Base-by-base conservation (phyloP, 352 stramenopile genomes). In the Plasmopara muralis region DNA sequence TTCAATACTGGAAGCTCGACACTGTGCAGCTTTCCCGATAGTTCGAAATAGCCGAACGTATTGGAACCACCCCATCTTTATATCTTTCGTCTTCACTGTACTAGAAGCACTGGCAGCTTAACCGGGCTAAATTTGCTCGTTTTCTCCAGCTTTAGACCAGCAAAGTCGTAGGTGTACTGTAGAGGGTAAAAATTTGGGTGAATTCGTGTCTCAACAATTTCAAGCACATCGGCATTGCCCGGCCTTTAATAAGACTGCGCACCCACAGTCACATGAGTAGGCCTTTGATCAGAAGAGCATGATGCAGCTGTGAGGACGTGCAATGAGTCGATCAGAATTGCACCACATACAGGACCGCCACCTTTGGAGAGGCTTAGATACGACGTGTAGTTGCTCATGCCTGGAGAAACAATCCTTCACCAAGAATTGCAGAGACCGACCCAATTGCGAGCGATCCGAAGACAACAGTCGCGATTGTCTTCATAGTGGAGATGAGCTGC, bases 401-500 rank as follows among this genome's bases (percentile, higher is more conserved):
- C 7, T 12, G 31, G 46, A 1, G 66, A 62, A 33, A 74, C 60
- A 2, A 61, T 43, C 0, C 59, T 6, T 66, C 64, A 7, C 72
- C 64, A 9, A 83, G 35, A 15, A 83, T 50, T 18, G 47, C 34
- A 29, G 13, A n/a, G 44, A 49, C 43, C 29, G 43, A 49, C 4
- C 43, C 30, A 33, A 49, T 39, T 5, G 43, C 43, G 28, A 49
- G 4, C 2, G 43, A 49, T 6, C 43, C 43, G 10, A 49, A 15
- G 6, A 49, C 28, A 49, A 28, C 43, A 39, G 29, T 49, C n/a
- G 29, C 38, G n/a, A 49, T 40, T 13, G 39, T n/a, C 9, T 49
- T 49, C 29, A 49, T 49, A 14, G n/a, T 31, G 7, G 29, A 15
- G n/a, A 16, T 13, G 15, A 12, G 10, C 10, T 35, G 6, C 10